phyloP scores from a whole-genome alignment of 805 yeast species.

The Zygotorulaspora chibaensis region DNA sequence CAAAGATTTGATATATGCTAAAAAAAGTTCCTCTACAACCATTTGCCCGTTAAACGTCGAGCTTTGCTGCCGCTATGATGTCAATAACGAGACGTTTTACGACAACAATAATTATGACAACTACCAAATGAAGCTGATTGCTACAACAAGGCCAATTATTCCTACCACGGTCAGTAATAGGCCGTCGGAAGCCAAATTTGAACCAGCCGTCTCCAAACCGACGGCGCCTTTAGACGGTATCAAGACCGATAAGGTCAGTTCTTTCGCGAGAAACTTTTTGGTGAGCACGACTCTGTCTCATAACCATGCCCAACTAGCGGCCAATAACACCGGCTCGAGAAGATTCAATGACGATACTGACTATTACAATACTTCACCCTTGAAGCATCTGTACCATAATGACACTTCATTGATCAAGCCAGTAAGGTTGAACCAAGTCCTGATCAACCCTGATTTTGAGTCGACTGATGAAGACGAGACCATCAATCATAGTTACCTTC shows the following conservation, averaged over 20 bases:
- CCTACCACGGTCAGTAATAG: neutral
- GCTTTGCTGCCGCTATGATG: constrained; percentile 34
- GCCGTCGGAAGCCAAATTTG: neutral
- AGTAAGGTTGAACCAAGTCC: constrained; percentile 19
- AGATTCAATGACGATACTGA: constrained; percentile 34
- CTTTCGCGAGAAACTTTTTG: constrained; percentile 17
- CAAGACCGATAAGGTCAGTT: neutral
- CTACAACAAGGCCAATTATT: constrained; percentile 9
- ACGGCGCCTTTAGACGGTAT: neutral
- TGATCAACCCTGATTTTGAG: constrained; percentile 11
- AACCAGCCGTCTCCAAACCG: neutral
- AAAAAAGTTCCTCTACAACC: constrained; percentile 10
- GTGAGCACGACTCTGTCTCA: constrained; percentile 23
- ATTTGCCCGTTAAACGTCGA: constrained; percentile 23
- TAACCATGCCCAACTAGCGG: constrained; percentile 5
- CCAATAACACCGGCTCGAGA: constrained; percentile 16
- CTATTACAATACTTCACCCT: constrained; percentile 33
- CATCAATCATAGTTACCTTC: neutral
- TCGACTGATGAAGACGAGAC: constrained; percentile 8
- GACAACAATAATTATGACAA: constrained; percentile 36
- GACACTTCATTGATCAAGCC: constrained; percentile 25
- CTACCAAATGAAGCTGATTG: constrained; percentile 23
- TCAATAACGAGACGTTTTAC: constrained; percentile 32
- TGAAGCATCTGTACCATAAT: constrained; percentile 32
- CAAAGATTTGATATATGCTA: constrained; percentile 20